Conservation (phyloP, 768 basidiomycete species). For the Leccinum incarnatum region DNA sequence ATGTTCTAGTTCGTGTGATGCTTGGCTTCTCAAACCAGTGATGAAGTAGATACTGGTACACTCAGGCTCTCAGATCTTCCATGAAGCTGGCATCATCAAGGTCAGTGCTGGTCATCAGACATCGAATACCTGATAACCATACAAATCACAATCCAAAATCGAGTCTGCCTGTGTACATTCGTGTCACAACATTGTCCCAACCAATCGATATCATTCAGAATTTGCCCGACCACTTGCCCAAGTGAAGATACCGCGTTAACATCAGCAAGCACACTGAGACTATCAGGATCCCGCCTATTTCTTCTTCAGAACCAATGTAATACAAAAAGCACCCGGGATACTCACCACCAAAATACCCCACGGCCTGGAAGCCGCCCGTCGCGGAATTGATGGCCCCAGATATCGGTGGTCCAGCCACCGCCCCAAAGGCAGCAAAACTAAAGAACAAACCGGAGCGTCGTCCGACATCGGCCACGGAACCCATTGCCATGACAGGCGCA, state of each 20-base stretch:
- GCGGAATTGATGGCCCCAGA: slow-evolving; percentile 63
- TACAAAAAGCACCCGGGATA: neutral
- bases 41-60: neutral
- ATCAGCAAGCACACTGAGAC: slow-evolving; percentile 42
- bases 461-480: slow-evolving; percentile 59
- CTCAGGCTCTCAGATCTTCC: too few species aligned
- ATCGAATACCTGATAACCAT: neutral
- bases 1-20: neutral
- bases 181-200: neutral
- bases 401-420: slow-evolving; percentile 68
- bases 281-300: slow-evolving; percentile 38
- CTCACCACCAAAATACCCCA: slow-evolving; percentile 43
- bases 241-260: slow-evolving; percentile 38
- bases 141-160: neutral
- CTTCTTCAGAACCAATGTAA: neutral
- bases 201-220: slow-evolving; percentile 28
- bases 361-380: slow-evolving; percentile 43
- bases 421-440: slow-evolving; percentile 60
- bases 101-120: too few species aligned
- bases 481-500: slow-evolving; percentile 60
- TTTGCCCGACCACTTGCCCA: slow-evolving; percentile 40
- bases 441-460: slow-evolving; percentile 63
- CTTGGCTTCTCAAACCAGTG: neutral
- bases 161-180: neutral
- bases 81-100: neutral